Conservation (phyloP, 1,139 yeast genomes). For the Kodamaea sp. region DNA sequence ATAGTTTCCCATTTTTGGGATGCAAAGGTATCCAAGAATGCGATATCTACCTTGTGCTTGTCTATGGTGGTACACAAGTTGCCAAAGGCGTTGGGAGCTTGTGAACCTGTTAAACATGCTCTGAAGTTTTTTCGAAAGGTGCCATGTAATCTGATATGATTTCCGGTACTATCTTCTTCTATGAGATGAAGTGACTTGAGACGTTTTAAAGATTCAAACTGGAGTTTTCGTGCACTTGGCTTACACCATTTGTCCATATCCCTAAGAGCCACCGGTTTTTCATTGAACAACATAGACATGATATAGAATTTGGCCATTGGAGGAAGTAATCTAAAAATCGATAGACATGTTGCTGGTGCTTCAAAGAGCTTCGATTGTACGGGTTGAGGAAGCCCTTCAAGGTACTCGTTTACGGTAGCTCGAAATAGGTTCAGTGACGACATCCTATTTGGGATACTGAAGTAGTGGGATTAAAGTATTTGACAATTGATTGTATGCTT, state of each 20-base stretch:
- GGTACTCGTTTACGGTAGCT: constrained; percentile 82
- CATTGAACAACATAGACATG: constrained; percentile 84
- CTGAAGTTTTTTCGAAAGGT: constrained; percentile 75
- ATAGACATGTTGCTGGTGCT: constrained; percentile 89
- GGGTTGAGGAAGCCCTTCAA: constrained; percentile 84
- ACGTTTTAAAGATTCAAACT: constrained; percentile 77
- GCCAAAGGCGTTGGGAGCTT: constrained; percentile 48
- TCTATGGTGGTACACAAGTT: constrained; percentile 34
- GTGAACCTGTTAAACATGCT: constrained; percentile 83
- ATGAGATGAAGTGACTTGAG: constrained; percentile 75
- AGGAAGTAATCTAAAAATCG: constrained; percentile 85
- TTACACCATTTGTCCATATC: constrained; percentile 80
- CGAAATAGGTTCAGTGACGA: constrained; percentile 53
- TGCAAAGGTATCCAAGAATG: constrained; percentile 77
- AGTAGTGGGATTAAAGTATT: no score
- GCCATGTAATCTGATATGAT: constrained; percentile 63
- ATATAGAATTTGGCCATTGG: constrained; percentile 86
- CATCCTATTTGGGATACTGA: no score
- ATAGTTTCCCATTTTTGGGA: constrained; percentile 91
- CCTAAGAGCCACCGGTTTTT: constrained; percentile 64
- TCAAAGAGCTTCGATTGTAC: constrained; percentile 77
- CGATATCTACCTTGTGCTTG: constrained; percentile 54
- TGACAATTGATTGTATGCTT: no score
- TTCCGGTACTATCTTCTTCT: constrained; percentile 59
- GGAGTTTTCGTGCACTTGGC: constrained; percentile 52